phyloP scores from a whole-genome alignment of 495 filamentous ascomycete species.

The Penicilliopsis zonata region DNA sequence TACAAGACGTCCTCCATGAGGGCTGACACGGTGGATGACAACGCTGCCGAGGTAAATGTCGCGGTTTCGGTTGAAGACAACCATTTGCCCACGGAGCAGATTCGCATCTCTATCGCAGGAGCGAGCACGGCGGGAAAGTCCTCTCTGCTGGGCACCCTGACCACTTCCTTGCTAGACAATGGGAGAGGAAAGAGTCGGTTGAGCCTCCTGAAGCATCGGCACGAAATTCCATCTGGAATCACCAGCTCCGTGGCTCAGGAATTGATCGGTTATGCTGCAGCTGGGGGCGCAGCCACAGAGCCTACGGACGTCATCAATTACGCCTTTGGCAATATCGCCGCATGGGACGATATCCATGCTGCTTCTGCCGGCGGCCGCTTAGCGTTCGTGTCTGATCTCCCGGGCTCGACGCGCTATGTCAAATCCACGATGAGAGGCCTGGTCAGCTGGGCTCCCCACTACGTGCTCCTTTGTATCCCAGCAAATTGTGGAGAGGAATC shows the following conservation, averaged over 20 bases:
- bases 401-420: slow-evolving; percentile 76
- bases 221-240: slow-evolving; percentile 82
- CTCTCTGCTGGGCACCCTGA: slow-evolving; percentile 76
- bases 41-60: slow-evolving; percentile 1
- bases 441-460: slow-evolving; percentile 94
- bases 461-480: slow-evolving; percentile 78
- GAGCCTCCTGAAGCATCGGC: slow-evolving; percentile 82
- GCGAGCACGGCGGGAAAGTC: slow-evolving; percentile 92
- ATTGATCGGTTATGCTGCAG: slow-evolving; percentile 63
- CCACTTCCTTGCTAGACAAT: slow-evolving; percentile 81
- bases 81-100: slow-evolving; percentile 48
- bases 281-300: too few relatives aligned
- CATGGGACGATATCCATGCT: slow-evolving; percentile 87
- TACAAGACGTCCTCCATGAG: slow-evolving; percentile 15
- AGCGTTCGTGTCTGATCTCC: slow-evolving; percentile 80
- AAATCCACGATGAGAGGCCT: slow-evolving; percentile 78
- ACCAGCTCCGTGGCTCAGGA: slow-evolving; percentile 92
- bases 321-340: slow-evolving; percentile 70
- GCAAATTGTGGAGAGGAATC: slow-evolving; percentile 55
- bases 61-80: slow-evolving; percentile 10
- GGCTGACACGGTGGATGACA: slow-evolving; percentile 2
- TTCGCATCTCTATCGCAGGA: slow-evolving; percentile 84
- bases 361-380: slow-evolving; percentile 62
- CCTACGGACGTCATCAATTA: slow-evolving; percentile 77
- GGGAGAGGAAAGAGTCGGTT: slow-evolving; percentile 80